phyloP scores from a whole-genome alignment of 768 basidiomycete species.

The Chalciporus chontae region DNA sequence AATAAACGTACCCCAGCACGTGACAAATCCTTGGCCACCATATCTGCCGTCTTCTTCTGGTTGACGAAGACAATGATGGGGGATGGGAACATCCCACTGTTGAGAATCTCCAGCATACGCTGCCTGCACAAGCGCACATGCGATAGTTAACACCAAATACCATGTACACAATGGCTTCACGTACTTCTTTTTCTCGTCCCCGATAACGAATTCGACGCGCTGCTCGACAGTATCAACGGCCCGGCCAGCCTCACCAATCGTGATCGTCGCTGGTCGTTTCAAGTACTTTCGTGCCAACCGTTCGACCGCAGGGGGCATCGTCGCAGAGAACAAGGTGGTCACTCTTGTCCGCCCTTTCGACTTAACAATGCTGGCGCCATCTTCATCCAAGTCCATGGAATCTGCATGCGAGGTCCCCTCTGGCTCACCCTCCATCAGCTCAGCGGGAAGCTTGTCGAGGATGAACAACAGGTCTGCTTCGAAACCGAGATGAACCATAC shows the following conservation, averaged over 20 bases:
- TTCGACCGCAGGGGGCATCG: slow-evolving; percentile 98
- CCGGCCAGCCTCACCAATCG: slow-evolving; percentile 96
- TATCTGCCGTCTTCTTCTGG: slow-evolving; percentile 98
- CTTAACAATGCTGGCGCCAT: slow-evolving; percentile 44
- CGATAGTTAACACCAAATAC: slow-evolving; percentile 6
- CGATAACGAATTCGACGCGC: slow-evolving; percentile 85
- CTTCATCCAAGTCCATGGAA: slow-evolving; percentile 76
- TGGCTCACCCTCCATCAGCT: slow-evolving; percentile 80
- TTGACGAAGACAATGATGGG: slow-evolving; percentile 99
- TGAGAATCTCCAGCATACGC: slow-evolving; percentile 87
- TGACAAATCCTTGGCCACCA: slow-evolving; percentile 92
- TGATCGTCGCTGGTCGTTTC: slow-evolving; percentile 88
- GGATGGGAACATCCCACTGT: slow-evolving; percentile 74
- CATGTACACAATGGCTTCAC: slow-evolving; percentile 26
- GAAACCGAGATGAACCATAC: slow-evolving; percentile 98
- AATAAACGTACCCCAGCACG: slow-evolving; percentile 73
- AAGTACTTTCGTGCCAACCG: slow-evolving; percentile 93
- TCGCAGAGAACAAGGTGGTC: slow-evolving; percentile 97
- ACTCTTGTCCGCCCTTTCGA: slow-evolving; percentile 76
- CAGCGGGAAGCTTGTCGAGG: slow-evolving; percentile 84
- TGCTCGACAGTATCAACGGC: slow-evolving; percentile 99
- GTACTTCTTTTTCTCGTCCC: slow-evolving; percentile 96
- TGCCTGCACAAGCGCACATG: slow-evolving; percentile 46
- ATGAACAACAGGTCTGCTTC: slow-evolving; percentile 94
- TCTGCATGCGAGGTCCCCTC: slow-evolving; percentile 32